Percentiles rank a stretch among this genome's conserved stretches.
These are phyloP conservation scores for Rachicladosporium sp. DNA, from an alignment of 2,329 filamentous ascomycete genomes.

Conservation along the genomic window DNA sequence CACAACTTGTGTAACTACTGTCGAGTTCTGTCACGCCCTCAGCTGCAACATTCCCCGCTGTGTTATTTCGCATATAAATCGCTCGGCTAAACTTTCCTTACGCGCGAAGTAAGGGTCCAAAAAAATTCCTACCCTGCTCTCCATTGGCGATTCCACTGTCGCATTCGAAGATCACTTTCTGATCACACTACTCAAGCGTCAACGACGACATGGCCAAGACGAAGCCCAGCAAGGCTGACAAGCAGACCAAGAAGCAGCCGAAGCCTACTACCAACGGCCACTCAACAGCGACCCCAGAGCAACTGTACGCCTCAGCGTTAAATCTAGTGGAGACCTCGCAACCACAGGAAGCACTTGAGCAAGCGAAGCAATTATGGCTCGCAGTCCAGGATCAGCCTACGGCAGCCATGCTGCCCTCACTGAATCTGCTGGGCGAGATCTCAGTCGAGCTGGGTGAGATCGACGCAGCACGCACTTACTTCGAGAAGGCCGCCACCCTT, in stretches of 20 bases:
- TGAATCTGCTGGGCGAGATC: conserved; percentile 71
- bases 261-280: conserved; percentile 28
- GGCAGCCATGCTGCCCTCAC: conserved; percentile 44
- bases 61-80: too few relatives aligned
- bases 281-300: conserved; percentile 39
- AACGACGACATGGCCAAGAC: conserved; percentile 15
- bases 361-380: conserved; percentile 42
- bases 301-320: conserved; percentile 45
- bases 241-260: conserved; percentile 40
- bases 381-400: conserved; percentile 28
- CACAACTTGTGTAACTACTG: too few relatives aligned
- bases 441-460: conserved; percentile 71
- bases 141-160: too few relatives aligned
- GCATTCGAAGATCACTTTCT: too few relatives aligned
- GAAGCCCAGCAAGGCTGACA: conserved; percentile 9
- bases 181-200: too few relatives aligned
- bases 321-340: conserved; percentile 46
- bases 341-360: conserved; percentile 43
- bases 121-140: too few relatives aligned
- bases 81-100: too few relatives aligned
- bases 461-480: conserved; percentile 59
- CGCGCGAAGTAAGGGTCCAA: too few relatives aligned
- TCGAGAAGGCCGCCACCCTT: conserved; percentile 58
- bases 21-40: too few relatives aligned
- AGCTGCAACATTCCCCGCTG: too few relatives aligned